Evolutionary conservation across 192 early-diverging fungal genomes (phyloP), one percentile per base, ranked within the genome.

Genomic region (Coemansia guatemalensis): DNA sequence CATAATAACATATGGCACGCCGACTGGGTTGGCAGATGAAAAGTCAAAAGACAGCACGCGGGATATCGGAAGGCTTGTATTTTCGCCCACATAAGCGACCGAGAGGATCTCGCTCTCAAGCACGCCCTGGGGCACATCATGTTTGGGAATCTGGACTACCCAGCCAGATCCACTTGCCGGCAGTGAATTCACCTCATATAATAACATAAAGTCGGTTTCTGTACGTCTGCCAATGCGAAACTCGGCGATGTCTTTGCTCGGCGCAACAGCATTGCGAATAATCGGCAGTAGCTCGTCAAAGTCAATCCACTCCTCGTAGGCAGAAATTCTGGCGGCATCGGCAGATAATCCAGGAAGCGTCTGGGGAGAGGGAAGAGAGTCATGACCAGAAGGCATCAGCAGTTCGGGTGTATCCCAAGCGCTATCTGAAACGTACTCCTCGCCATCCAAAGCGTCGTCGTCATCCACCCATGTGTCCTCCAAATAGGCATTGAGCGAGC

Each of bases 71-170:
- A 78, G 14, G 23, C 11, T 20, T 27, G 60, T 65, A 33, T 69
- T 29, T 54, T 69, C 64, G n/a, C 20, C 33, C 8, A 73, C 55
- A 29, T 72, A 78, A 0, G 69, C 66, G 39, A 78, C 6, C 22
- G 69, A 61, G 18, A 73, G 21, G 0, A 78, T 58, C 60, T 78
- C 75, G 75, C 75, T 78, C 25, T 62, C 69, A 53, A 78, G 69
- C 44, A 63, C 70, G 3, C 18, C 39, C 7, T 32, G 47, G 8
- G 70, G 51, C 5, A 78, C 69, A 4, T 54, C 7, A 2, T 62
- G 75, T 56, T 73, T 72, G 7, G 75, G 66, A 17, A 78, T 63
- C 56, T 78, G 75, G 3, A 68, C 66, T 0, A 57, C 24, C 69
- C 65, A 68, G 17, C 20, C 33, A 0, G 24, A 50, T 11, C 8